These are phyloP conservation scores for Starmerella apis DNA, from an alignment of 805 yeast species.

Conservation along the genomic window DNA sequence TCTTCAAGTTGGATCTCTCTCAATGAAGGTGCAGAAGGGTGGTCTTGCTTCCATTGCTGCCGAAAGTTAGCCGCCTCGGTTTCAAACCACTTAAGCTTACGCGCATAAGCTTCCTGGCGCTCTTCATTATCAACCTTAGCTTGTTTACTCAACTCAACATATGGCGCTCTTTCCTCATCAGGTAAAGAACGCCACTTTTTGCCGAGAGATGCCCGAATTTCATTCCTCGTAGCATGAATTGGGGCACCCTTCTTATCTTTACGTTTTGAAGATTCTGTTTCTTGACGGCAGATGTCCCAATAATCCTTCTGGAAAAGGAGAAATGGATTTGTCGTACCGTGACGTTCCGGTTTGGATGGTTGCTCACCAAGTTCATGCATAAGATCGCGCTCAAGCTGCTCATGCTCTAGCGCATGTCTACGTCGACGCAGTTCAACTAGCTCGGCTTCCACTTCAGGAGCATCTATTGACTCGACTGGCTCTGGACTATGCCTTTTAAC, in stretches of 20 bases:
- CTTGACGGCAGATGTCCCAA: conserved; percentile 35
- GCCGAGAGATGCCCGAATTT: conserved; percentile 35
- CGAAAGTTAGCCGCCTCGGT: conserved; percentile 34
- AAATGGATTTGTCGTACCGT: conserved; percentile 35
- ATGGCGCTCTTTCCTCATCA: conserved; percentile 32
- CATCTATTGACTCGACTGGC: conserved; percentile 11
- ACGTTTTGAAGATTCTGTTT: conserved; percentile 31
- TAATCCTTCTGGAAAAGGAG: conserved; percentile 35
- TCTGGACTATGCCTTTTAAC: conserved; percentile 1
- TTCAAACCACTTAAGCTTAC: conserved; percentile 31
- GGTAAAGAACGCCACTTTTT: conserved; percentile 36
- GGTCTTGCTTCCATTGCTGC: conserved; percentile 33
- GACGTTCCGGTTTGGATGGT: conserved; percentile 34
- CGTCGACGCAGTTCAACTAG: conserved; percentile 27
- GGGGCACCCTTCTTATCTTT: conserved; percentile 24
- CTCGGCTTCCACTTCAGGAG: conserved; percentile 24
- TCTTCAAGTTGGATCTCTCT: conserved; percentile 24
- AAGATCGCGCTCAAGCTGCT: conserved; percentile 31
- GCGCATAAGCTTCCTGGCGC: conserved; percentile 30
- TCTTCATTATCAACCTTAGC: conserved; percentile 32
- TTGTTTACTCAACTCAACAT: conserved; percentile 30
- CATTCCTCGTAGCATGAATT: conserved; percentile 33
- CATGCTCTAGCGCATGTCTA: conserved; percentile 28
- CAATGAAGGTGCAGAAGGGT: conserved; percentile 25
- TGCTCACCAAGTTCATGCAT: conserved; percentile 33